These are phyloP conservation scores for Lineolata rhizophorae DNA, from an alignment of 495 filamentous ascomycete genomes.

Conservation along the genomic window DNA sequence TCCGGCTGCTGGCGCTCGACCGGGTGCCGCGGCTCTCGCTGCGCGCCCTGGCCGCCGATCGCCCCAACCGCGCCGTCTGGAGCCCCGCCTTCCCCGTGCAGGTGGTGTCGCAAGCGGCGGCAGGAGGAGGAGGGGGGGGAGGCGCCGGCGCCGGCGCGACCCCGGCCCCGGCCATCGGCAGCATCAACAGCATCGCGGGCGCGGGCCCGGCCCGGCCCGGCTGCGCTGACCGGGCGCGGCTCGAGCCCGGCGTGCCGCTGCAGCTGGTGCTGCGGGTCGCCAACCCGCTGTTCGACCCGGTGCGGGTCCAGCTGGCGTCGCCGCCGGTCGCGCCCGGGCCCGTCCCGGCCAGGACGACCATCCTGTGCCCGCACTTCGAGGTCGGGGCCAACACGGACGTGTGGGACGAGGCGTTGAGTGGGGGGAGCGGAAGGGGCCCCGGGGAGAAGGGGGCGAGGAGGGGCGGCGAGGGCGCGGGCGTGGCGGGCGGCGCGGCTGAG, in stretches of 20 bases:
- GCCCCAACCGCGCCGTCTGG: no score
- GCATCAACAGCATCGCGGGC: constrained; percentile 6
- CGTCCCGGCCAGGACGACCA: constrained; percentile 60
- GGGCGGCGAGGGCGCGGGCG: constrained; percentile 2
- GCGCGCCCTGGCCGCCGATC: constrained; percentile 5
- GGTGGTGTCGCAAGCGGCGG: no score
- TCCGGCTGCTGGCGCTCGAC: constrained; percentile 68
- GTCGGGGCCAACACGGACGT: constrained; percentile 88
- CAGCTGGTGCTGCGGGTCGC: constrained; percentile 76
- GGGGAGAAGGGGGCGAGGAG: no score
- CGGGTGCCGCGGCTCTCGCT: constrained; percentile 63
- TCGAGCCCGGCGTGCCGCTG: constrained; percentile 44
- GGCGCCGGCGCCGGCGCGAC: constrained; percentile 1
- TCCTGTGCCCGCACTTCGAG: constrained; percentile 85
- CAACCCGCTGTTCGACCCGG: constrained; percentile 81
- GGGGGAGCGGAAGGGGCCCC: constrained; percentile 20
- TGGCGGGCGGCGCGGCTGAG: constrained; percentile 45
- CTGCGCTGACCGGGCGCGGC: constrained; percentile 20
- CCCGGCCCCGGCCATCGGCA: constrained; percentile 8
- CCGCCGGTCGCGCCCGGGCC: constrained; percentile 59
- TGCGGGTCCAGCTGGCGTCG: constrained; percentile 73
- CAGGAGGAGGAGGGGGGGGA: no score
- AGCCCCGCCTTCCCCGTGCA: no score
- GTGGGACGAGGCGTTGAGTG: constrained; percentile 73
- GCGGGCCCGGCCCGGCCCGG: constrained; percentile 1